A percentile compares a stretch with the other conserved stretches of the same genome.
Evolutionary conservation across 371 early-diverging fungal species (phyloP).

Genomic region (Cokeromyces recurvatus): DNA sequence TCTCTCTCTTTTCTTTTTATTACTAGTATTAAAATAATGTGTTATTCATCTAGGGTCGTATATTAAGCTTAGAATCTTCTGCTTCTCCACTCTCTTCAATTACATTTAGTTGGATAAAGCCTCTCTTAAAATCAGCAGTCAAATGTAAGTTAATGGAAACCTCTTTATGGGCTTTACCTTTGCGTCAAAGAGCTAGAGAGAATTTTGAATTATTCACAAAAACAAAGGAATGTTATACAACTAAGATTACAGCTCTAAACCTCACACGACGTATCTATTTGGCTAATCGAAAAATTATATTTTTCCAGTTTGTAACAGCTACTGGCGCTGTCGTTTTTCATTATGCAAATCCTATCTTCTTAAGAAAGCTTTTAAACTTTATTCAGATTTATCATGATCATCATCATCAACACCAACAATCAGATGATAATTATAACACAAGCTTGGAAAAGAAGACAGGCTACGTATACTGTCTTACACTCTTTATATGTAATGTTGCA

Average conservation of each 20-base stretch:
- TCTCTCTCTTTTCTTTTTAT: no score
- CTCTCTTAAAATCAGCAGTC: constrained; percentile 61
- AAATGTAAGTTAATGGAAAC: constrained; percentile 48
- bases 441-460: constrained; percentile 31
- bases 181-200: constrained; percentile 37
- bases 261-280: constrained; percentile 24
- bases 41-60: constrained; percentile 41
- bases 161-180: constrained; percentile 69
- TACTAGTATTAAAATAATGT: no score
- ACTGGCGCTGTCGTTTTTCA: constrained; percentile 47
- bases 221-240: background rate
- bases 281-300: constrained; percentile 29
- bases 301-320: constrained; percentile 46
- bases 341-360: constrained; percentile 52
- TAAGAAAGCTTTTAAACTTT: constrained; percentile 40
- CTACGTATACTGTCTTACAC: constrained; percentile 48
- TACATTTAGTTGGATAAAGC: constrained; percentile 77
- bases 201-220: constrained; percentile 28
- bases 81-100: constrained; percentile 61
- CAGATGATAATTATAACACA: no score
- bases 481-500: constrained; percentile 48
- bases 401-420: constrained; percentile 3
- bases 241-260: background rate
- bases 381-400: constrained; percentile 31
- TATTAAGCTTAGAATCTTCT: constrained; percentile 53